These are phyloP conservation scores for Apiotrichum porosum DNA, from an alignment of 1,284 basidiomycete species.

Conservation along the genomic window DNA sequence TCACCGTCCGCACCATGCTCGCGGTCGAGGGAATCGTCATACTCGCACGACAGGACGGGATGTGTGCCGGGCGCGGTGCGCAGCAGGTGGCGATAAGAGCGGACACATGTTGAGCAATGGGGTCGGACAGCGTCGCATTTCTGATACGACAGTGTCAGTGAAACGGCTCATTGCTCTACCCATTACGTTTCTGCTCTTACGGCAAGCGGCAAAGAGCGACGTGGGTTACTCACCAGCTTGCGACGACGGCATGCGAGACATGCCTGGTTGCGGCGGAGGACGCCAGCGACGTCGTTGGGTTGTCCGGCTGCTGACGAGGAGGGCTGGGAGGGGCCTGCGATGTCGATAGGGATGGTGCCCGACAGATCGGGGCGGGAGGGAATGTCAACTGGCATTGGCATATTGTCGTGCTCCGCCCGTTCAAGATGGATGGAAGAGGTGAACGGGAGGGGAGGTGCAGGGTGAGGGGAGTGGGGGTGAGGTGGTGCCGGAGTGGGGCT, in stretches of 20 bases:
- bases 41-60: conserved; percentile 39
- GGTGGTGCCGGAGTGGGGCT: background rate
- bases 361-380: conserved; percentile 9
- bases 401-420: conserved; percentile 2
- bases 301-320: conserved; percentile 1
- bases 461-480: background rate
- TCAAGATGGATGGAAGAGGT: too few species aligned
- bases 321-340: background rate
- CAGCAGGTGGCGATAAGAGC: conserved; percentile 41
- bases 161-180: too few species aligned
- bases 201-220: too few species aligned
- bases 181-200: too few species aligned
- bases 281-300: conserved; percentile 18
- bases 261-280: conserved; percentile 29
- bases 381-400: conserved; percentile 13
- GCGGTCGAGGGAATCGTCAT: conserved; percentile 33
- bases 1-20: conserved; percentile 4
- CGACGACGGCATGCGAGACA: conserved; percentile 29
- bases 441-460: background rate
- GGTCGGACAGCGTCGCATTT: conserved; percentile 47
- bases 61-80: conserved; percentile 36
- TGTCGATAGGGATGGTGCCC: conserved; percentile 16
- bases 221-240: conserved; percentile 18
- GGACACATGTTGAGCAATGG: conserved; percentile 45
- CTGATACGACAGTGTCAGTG: conserved; percentile 17